phyloP scores from a whole-genome alignment of 164 flowering plant species.

The Magnolia kwangsiensis region DNA sequence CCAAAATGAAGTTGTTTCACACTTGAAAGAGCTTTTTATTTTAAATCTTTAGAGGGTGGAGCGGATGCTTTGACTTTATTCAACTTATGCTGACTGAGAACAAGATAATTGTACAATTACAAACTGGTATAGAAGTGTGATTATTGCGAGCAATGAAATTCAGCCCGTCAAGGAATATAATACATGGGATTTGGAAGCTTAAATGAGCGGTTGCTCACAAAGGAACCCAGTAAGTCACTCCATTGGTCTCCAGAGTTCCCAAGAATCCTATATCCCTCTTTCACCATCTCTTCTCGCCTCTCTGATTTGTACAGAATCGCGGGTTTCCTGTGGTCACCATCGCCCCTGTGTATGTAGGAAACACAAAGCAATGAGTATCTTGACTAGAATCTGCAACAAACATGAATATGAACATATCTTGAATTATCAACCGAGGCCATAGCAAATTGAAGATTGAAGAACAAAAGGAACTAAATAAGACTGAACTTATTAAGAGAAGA shows the following conservation, averaged over 20 bases:
- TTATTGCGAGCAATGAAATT: not conserved
- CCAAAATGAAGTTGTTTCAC: not conserved
- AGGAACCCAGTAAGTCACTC: conserved; percentile 77
- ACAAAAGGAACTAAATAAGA: not conserved
- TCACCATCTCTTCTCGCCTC: conserved; percentile 62
- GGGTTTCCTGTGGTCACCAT: conserved; percentile 58
- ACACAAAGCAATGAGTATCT: too few relatives aligned
- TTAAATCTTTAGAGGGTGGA: not conserved
- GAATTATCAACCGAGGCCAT: too few relatives aligned
- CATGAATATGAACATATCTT: too few relatives aligned
- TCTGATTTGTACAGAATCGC: conserved; percentile 75
- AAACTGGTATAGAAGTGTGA: not conserved
- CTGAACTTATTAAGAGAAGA: not conserved
- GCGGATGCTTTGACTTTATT: not conserved
- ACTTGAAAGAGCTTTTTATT: not conserved
- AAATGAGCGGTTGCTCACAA: conserved; percentile 63
- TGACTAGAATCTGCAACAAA: too few relatives aligned
- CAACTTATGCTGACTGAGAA: not conserved
- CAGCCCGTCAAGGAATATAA: conserved; percentile 46
- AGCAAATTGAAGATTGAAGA: not conserved
- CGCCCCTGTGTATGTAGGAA: conserved; percentile 31
- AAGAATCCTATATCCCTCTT: conserved; percentile 61
- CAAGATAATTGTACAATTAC: not conserved
- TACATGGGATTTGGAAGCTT: conserved; percentile 96
- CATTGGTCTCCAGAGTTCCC: conserved; percentile 96